Percentiles rank a stretch among this genome's conserved stretches.
Evolutionary conservation across 257 asterid genomes (phyloP).

Genomic region (Prunella vulgaris): DNA sequence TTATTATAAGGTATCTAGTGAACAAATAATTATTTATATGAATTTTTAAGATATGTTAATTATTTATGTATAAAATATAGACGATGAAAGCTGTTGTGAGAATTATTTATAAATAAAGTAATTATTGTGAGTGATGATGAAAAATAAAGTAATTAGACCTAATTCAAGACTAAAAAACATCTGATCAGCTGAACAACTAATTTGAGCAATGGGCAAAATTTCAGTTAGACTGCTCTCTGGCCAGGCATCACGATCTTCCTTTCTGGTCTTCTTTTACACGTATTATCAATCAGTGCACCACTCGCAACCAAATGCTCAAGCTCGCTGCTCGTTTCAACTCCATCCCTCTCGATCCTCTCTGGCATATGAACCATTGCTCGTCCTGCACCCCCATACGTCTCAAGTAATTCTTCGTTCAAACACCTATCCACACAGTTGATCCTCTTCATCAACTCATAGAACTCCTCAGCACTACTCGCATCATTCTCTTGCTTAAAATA

Average conservation of each 20-base stretch:
- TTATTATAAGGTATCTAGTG: too few relatives aligned
- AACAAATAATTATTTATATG: too few relatives aligned
- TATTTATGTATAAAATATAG: too few relatives aligned
- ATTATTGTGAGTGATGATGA: too few relatives aligned
- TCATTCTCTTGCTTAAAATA: slow-evolving; percentile 39
- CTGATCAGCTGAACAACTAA: neutral
- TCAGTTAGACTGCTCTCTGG: too few relatives aligned
- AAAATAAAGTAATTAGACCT: neutral
- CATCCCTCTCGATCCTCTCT: slow-evolving; percentile 48
- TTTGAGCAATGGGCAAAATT: neutral
- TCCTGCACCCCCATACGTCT: slow-evolving; percentile 49
- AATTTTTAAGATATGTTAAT: too few relatives aligned
- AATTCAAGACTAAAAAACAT: neutral
- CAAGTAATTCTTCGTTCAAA: slow-evolving; percentile 39
- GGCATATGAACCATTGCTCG: slow-evolving; percentile 32
- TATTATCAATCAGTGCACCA: slow-evolving; percentile 33
- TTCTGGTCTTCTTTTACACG: too few relatives aligned
- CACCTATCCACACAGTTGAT: slow-evolving; percentile 35
- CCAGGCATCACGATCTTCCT: too few relatives aligned
- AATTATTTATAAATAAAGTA: too few relatives aligned
- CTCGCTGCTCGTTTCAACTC: slow-evolving; percentile 37
- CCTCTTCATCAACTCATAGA: slow-evolving; percentile 48
- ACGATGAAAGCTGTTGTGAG: too few relatives aligned
- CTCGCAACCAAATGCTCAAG: slow-evolving; percentile 36
- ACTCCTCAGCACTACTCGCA: slow-evolving; percentile 55